phyloP scores from a whole-genome alignment of 129 eudicot genomes.

The Lactuca saligna region DNA sequence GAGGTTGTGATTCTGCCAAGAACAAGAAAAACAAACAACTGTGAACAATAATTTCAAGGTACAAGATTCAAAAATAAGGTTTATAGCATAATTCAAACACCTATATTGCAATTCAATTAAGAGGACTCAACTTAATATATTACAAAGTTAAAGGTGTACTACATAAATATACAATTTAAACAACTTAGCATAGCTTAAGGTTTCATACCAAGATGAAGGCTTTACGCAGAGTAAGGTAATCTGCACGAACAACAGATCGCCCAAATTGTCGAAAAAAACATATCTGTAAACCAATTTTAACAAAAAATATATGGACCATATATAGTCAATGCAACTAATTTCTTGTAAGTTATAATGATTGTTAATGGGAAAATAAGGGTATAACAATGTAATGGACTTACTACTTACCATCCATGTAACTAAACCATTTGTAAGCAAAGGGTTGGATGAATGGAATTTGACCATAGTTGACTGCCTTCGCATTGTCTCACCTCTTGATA shows the following conservation, averaged over 20 bases:
- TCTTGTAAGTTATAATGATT: neutral
- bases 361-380: neutral
- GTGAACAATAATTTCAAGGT: slow-evolving; percentile 37
- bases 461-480: slow-evolving; percentile 86
- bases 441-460: slow-evolving; percentile 69
- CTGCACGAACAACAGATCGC: slow-evolving; percentile 84
- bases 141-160: no score
- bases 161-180: no score
- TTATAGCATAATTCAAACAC: neutral
- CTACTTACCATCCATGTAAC: slow-evolving; percentile 83
- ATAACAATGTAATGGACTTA: no score
- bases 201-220: slow-evolving; percentile 76
- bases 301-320: neutral
- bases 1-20: slow-evolving; percentile 96
- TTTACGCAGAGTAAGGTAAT: slow-evolving; percentile 93
- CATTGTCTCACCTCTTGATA: slow-evolving; percentile 74
- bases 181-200: no score
- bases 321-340: neutral
- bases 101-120: no score
- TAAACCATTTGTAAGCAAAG: slow-evolving; percentile 50
- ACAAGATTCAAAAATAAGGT: neutral
- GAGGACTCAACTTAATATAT: no score
- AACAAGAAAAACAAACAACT: slow-evolving; percentile 37
- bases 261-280: slow-evolving; percentile 98
- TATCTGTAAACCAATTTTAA: slow-evolving; percentile 46